Conservation (phyloP, 768 basidiomycete species). For the Imleria badia region DNA sequence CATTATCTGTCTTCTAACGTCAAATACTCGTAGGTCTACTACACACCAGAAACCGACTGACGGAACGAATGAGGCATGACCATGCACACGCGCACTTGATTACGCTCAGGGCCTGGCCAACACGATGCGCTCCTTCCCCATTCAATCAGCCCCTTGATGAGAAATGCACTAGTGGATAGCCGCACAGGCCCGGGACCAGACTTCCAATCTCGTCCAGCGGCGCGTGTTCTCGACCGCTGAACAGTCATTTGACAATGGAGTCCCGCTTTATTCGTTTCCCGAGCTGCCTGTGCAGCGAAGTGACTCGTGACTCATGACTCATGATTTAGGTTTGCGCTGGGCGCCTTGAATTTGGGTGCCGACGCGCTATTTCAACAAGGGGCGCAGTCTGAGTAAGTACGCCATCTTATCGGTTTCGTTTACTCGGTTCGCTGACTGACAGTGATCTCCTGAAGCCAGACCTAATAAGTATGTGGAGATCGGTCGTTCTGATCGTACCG, state of each 20-base stretch:
- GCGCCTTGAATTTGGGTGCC: neutral
- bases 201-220: neutral
- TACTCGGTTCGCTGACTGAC: too few relatives aligned
- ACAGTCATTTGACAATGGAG: neutral
- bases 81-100: neutral
- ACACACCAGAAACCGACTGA: neutral
- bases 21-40: neutral
- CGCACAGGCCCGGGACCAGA: neutral
- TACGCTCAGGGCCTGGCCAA: neutral
- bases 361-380: too few relatives aligned
- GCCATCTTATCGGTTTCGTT: neutral
- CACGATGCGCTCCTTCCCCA: neutral
- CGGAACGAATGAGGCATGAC: neutral
- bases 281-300: neutral
- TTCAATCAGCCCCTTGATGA: neutral
- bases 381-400: neutral
- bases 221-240: neutral
- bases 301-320: neutral
- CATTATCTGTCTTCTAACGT: neutral
- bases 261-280: neutral
- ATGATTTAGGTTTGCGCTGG: conserved; percentile 4
- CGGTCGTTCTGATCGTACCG: too few relatives aligned
- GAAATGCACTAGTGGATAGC: too few relatives aligned
- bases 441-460: too few relatives aligned
- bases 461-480: too few relatives aligned